These are phyloP conservation scores for Debaryomyces nepalensis DNA, from an alignment of 1,139 yeast genomes.

Conservation along the genomic window DNA sequence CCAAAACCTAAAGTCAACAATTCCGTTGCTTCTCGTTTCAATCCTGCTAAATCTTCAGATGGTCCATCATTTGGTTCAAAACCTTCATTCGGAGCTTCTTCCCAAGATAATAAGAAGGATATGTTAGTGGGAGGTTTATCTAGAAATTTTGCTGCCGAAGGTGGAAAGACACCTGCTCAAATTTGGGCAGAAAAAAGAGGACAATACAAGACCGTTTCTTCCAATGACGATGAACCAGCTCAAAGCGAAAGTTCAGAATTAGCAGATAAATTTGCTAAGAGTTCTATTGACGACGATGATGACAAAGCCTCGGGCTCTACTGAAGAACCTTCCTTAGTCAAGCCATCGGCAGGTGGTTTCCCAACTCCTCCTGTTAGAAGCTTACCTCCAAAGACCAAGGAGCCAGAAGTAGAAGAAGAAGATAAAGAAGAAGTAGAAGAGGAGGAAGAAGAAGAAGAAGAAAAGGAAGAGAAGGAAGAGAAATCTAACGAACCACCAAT, in stretches of 20 bases:
- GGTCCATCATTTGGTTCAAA: conserved; percentile 60
- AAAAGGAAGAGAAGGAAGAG: conserved; percentile 23
- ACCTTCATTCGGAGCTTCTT: conserved; percentile 43
- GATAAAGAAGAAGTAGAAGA: neutral
- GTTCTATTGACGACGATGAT: conserved; percentile 19
- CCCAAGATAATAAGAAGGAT: conserved; percentile 36
- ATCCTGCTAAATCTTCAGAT: conserved; percentile 33
- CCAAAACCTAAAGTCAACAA: conserved; percentile 67
- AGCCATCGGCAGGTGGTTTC: conserved; percentile 20
- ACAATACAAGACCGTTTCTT: conserved; percentile 52
- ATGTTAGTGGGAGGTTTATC: conserved; percentile 66
- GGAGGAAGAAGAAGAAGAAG: conserved; percentile 1
- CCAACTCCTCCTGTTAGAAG: conserved; percentile 29
- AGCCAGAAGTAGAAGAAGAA: conserved; percentile 5
- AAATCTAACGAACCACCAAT: conserved; percentile 18
- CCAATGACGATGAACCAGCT: conserved; percentile 16
- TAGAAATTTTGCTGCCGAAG: conserved; percentile 70
- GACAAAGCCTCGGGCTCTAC: conserved; percentile 26
- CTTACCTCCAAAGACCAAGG: conserved; percentile 18
- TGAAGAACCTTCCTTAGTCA: conserved; percentile 29
- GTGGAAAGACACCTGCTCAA: conserved; percentile 93
- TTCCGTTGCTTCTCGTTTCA: conserved; percentile 57
- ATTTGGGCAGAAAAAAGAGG: conserved; percentile 94
- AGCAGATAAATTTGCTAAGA: conserved; percentile 13
- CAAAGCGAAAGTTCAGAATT: conserved; percentile 17